Percentiles rank a stretch among this genome's conserved stretches.
These are phyloP conservation scores for Aspergillus pseudonomiae DNA, from an alignment of 2,329 filamentous ascomycete species.

Conservation along the genomic window DNA sequence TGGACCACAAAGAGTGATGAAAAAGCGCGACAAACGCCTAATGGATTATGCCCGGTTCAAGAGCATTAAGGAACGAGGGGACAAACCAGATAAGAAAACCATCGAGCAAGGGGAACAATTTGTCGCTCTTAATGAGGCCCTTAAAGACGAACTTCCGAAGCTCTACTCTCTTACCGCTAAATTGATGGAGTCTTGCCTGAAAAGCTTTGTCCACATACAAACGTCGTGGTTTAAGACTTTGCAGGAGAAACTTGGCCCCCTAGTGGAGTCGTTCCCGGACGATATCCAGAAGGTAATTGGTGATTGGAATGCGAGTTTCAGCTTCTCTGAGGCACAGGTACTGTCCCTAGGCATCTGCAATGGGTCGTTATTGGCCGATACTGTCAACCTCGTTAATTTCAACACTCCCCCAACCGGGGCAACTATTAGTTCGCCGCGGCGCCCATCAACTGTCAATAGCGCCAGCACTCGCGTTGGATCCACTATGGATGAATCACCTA, in stretches of 20 bases:
- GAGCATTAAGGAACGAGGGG: slow-evolving; percentile 75
- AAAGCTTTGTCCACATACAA: slow-evolving; percentile 83
- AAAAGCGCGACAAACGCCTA: slow-evolving; percentile 90
- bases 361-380: slow-evolving; percentile 63
- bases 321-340: slow-evolving; percentile 72
- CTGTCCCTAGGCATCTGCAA: slow-evolving; percentile 77
- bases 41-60: slow-evolving; percentile 84
- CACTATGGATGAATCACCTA: slow-evolving; percentile 65
- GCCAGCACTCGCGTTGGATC: slow-evolving; percentile 62
- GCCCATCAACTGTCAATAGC: slow-evolving; percentile 56
- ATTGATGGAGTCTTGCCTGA: slow-evolving; percentile 79
- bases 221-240: slow-evolving; percentile 80
- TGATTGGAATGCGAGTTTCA: slow-evolving; percentile 78
- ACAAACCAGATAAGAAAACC: slow-evolving; percentile 85
- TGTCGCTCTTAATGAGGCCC: slow-evolving; percentile 83
- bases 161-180: slow-evolving; percentile 80
- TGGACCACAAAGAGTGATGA: slow-evolving; percentile 84
- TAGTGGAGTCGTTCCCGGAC: slow-evolving; percentile 69
- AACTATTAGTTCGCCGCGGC: slow-evolving; percentile 45
- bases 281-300: slow-evolving; percentile 74
- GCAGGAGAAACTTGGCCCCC: slow-evolving; percentile 77
- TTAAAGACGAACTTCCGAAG: slow-evolving; percentile 88
- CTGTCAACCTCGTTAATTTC: slow-evolving; percentile 63
- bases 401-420: slow-evolving; percentile 53
- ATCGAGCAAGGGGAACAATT: slow-evolving; percentile 86